These are phyloP conservation scores for Sclerotinia spermophila DNA, from an alignment of 2,329 filamentous ascomycete species.

Conservation along the genomic window DNA sequence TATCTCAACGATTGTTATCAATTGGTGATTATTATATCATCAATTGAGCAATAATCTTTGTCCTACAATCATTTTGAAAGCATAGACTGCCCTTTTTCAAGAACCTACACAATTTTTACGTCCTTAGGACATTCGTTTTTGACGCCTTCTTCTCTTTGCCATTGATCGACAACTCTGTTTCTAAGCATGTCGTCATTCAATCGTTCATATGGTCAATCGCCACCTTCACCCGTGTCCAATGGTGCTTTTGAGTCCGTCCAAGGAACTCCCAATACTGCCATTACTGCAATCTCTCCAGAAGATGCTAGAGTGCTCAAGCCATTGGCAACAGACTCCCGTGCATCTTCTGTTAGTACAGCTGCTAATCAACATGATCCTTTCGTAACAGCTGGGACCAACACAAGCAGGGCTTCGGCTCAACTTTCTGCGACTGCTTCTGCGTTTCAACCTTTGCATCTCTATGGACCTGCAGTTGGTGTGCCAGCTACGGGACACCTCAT, in stretches of 20 bases:
- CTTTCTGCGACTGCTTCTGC: constrained; percentile 61
- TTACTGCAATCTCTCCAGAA: constrained; percentile 62
- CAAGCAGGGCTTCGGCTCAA: constrained; percentile 42
- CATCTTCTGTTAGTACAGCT: constrained; percentile 31
- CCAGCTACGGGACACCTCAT: constrained; percentile 2
- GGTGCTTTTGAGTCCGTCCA: constrained; percentile 55
- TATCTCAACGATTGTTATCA: neutral
- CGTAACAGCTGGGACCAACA: constrained; percentile 38
- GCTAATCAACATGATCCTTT: constrained; percentile 47
- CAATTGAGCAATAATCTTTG: constrained; percentile 7
- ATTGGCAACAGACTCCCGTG: constrained; percentile 27
- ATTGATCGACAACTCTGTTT: neutral
- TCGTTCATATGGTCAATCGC: constrained; percentile 18
- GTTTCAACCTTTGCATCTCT: constrained; percentile 51
- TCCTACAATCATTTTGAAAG: neutral
- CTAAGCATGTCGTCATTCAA: constrained; percentile 21
- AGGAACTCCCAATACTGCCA: constrained; percentile 61
- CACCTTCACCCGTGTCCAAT: constrained; percentile 43
- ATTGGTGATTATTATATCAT: neutral
- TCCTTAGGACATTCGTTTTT: constrained; percentile 7
- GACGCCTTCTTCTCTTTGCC: neutral
- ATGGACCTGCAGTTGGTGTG: constrained; percentile 1
- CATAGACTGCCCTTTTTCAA: neutral
- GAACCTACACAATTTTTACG: constrained; percentile 2
- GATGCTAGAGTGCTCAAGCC: constrained; percentile 37